phyloP scores from a whole-genome alignment of 2,329 filamentous ascomycete genomes.

The Cladosporium sp. region DNA sequence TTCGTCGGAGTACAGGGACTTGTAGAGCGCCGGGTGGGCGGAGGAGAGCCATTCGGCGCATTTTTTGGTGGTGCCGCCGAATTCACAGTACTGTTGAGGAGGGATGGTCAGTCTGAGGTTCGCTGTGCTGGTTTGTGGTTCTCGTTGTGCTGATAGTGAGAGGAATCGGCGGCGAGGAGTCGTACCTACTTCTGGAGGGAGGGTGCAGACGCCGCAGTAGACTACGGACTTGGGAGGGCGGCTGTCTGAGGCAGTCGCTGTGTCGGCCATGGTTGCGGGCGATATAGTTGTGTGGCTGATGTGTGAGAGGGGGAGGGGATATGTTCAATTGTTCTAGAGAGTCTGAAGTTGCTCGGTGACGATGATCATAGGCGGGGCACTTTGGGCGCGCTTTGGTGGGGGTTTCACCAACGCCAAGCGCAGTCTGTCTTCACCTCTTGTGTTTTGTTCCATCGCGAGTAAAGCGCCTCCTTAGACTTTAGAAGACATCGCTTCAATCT shows the following conservation, averaged over 20 bases:
- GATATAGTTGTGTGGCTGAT: neutral
- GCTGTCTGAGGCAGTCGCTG: conserved; percentile 14
- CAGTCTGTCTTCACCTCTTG: neutral
- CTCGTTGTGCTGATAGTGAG: neutral
- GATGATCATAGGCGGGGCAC: conserved; percentile 3
- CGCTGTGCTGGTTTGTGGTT: neutral
- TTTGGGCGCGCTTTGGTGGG: conserved; percentile 5
- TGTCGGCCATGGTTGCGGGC: conserved; percentile 27
- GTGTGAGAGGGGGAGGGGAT: neutral
- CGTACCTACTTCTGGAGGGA: conserved; percentile 63
- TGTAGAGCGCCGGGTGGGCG: conserved; percentile 69
- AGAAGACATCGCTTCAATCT: too few relatives aligned
- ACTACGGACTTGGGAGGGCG: conserved; percentile 49
- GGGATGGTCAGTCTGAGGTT: conserved; percentile 12
- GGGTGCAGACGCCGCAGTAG: conserved; percentile 63
- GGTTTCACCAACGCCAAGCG: neutral
- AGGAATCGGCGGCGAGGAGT: conserved; percentile 12
- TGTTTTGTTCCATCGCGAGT: too few relatives aligned
- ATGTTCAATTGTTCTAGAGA: neutral
- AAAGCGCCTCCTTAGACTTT: too few relatives aligned
- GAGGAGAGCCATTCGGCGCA: conserved; percentile 93
- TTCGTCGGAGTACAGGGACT: conserved; percentile 71
- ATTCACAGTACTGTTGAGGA: conserved; percentile 84
- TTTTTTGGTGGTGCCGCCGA: conserved; percentile 92
- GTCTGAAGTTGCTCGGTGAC: conserved; percentile 4